Evolutionary conservation across 352 stramenopile genomes (phyloP).

Genomic region (Pythium aquatile): DNA sequence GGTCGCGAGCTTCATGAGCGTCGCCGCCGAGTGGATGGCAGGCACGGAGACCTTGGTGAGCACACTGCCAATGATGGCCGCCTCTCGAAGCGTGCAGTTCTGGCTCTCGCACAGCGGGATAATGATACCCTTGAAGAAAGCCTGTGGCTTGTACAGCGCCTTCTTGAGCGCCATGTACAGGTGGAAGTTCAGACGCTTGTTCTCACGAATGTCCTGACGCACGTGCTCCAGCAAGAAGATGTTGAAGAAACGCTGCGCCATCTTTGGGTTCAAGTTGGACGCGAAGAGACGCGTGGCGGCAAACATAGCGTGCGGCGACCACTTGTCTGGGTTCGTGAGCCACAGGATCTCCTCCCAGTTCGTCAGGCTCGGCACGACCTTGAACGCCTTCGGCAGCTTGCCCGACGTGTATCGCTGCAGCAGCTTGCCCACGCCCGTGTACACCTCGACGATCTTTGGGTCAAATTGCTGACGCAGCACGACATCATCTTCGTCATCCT

Average conservation of each 20-base stretch:
- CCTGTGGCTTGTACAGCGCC: slow-evolving; percentile 98
- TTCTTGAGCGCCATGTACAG: slow-evolving; percentile 99
- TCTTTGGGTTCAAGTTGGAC: slow-evolving; percentile 99
- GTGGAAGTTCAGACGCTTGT: slow-evolving; percentile 99
- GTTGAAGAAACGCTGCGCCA: slow-evolving; percentile 99
- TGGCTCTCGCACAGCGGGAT: slow-evolving; percentile 94
- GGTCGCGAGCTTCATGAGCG: slow-evolving; percentile 97
- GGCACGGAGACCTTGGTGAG: slow-evolving; percentile 98
- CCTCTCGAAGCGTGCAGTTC: slow-evolving; percentile 97
- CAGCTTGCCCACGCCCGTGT: slow-evolving; percentile 98
- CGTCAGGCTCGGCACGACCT: slow-evolving; percentile 98
- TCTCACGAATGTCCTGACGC: slow-evolving; percentile 95
- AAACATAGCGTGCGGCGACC: slow-evolving; percentile 98
- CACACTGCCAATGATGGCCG: slow-evolving; percentile 97
- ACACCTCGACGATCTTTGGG: slow-evolving; percentile 98
- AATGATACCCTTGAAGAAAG: slow-evolving; percentile 99
- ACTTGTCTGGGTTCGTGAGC: slow-evolving; percentile 96
- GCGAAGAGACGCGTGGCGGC: slow-evolving; percentile 97
- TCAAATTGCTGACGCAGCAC: slow-evolving; percentile 73
- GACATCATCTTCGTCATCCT: slow-evolving; percentile 60
- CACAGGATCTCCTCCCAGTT: slow-evolving; percentile 99
- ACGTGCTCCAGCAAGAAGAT: slow-evolving; percentile 97
- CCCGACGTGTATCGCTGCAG: slow-evolving; percentile 96
- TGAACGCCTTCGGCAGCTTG: slow-evolving; percentile 99
- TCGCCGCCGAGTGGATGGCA: slow-evolving; percentile 98